A percentile compares a stretch with the other conserved stretches of the same genome.
Conservation (phyloP, 2,329 filamentous ascomycete genomes). For the Scorias spongiosa region DNA sequence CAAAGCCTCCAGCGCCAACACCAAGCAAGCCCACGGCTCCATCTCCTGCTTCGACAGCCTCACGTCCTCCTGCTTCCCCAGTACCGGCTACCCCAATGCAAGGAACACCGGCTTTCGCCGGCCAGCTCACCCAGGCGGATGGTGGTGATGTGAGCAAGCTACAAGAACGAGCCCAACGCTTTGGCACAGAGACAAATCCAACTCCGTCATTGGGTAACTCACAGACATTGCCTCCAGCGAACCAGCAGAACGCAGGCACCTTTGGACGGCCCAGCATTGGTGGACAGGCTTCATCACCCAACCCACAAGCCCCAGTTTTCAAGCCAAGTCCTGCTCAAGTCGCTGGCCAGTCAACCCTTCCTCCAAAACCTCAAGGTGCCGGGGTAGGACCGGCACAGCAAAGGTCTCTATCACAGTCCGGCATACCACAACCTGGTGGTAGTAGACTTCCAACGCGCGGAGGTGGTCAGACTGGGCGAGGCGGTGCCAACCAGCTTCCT, state of each 20-base stretch:
- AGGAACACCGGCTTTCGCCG: background rate
- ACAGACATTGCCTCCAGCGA: background rate
- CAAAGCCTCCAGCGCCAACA: slow-evolving; percentile 4
- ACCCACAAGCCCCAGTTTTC: background rate
- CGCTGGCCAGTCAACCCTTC: background rate
- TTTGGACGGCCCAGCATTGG: background rate
- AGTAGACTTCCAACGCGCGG: slow-evolving; percentile 7
- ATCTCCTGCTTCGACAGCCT: background rate
- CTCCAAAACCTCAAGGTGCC: background rate
- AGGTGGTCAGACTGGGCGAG: background rate
- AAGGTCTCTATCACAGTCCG: slow-evolving; percentile 2
- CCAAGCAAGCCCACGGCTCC: slow-evolving; percentile 9
- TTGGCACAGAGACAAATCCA: slow-evolving; percentile 5
- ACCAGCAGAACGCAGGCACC: background rate
- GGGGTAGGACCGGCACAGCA: slow-evolving; percentile 1
- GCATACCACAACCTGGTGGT: slow-evolving; percentile 9
- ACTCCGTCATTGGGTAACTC: background rate
- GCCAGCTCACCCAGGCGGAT: slow-evolving; percentile 1
- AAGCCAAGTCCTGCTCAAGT: background rate
- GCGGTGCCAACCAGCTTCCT: background rate
- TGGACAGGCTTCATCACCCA: background rate
- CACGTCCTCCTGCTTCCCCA: background rate
- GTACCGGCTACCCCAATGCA: background rate
- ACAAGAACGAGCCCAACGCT: slow-evolving; percentile 12
- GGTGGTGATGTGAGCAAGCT: slow-evolving; percentile 9